Conservation (phyloP, 2,329 filamentous ascomycete species). For the Polychaeton citri region DNA sequence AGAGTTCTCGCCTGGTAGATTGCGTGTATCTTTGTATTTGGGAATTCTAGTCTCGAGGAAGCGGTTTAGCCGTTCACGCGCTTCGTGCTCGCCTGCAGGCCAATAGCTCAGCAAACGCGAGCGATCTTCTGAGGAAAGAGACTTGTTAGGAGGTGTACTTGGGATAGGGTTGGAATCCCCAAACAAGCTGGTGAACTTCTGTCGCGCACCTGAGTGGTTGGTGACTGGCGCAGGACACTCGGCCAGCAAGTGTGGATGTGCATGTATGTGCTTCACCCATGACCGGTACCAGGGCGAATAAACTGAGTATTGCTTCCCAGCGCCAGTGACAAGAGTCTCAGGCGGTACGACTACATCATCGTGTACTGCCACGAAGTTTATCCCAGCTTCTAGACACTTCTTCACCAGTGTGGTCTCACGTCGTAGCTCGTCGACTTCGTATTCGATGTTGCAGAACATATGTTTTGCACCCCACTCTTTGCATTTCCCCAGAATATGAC, state of each 20-base stretch:
- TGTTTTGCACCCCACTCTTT: conserved; percentile 61
- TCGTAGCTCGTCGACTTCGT: conserved; percentile 80
- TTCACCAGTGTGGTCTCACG: conserved; percentile 57
- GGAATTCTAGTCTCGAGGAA: conserved; percentile 54
- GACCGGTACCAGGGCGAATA: conserved; percentile 71
- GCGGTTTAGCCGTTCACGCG: conserved; percentile 45
- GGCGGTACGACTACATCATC: conserved; percentile 76
- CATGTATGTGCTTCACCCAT: conserved; percentile 62
- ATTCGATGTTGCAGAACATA: conserved; percentile 74
- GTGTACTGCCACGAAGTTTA: conserved; percentile 59
- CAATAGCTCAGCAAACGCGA: conserved; percentile 47
- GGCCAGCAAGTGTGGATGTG: conserved; percentile 53
- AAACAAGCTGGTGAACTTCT: conserved; percentile 45
- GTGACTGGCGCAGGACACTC: conserved; percentile 42
- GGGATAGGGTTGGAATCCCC: conserved; percentile 40
- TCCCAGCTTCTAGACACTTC: conserved; percentile 46
- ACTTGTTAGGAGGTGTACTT: conserved; percentile 48
- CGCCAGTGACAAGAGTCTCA: conserved; percentile 50
- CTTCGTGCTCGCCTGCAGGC: conserved; percentile 66
- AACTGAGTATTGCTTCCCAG: conserved; percentile 69
- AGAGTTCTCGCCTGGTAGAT: conserved; percentile 47
- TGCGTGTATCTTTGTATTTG: conserved; percentile 51
- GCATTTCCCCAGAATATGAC: conserved; percentile 50
- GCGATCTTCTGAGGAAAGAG: conserved; percentile 44
- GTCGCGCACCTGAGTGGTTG: conserved; percentile 39